Evolutionary conservation across 345 rosid species (phyloP).

Genomic region (Salix purpurea): DNA sequence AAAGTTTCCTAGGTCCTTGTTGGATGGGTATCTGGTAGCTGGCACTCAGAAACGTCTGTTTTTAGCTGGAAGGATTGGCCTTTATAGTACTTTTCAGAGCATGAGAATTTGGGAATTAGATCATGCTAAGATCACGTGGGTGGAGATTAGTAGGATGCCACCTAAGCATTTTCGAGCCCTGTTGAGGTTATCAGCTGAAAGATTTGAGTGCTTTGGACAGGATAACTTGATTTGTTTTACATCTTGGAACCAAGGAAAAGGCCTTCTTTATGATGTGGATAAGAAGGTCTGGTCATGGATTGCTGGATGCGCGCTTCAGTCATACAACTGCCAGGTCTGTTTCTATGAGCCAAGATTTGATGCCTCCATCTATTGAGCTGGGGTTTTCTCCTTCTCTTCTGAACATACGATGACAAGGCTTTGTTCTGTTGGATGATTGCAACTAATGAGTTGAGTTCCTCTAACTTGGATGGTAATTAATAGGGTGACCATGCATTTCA

Average conservation of each 20-base stretch:
- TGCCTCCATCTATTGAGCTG: slow-evolving; percentile 45
- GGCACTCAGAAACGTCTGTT: slow-evolving; percentile 86
- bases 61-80: slow-evolving; percentile 92
- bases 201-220: slow-evolving; percentile 96
- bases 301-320: slow-evolving; percentile 91
- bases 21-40: slow-evolving; percentile 94
- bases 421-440: neutral
- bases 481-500: slow-evolving; percentile 1
- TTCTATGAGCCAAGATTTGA: slow-evolving; percentile 98
- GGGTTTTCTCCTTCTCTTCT: neutral
- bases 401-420: neutral
- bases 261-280: slow-evolving; percentile 85
- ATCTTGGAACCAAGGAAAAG: slow-evolving; percentile 96
- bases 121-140: slow-evolving; percentile 71
- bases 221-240: slow-evolving; percentile 93
- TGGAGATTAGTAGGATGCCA: slow-evolving; percentile 94
- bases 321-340: slow-evolving; percentile 90
- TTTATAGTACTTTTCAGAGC: slow-evolving; percentile 86
- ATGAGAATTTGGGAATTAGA: slow-evolving; percentile 98
- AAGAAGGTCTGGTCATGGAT: slow-evolving; percentile 97
- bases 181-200: slow-evolving; percentile 88
- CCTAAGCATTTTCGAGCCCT: slow-evolving; percentile 82
- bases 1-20: slow-evolving; percentile 79
- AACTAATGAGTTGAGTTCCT: slow-evolving; percentile 6
- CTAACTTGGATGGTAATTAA: neutral